Percentiles rank a stretch among this genome's conserved stretches.
Evolutionary conservation across 73 alveolate genomes (phyloP).

Genomic region (Paramecium sexaurelia): DNA sequence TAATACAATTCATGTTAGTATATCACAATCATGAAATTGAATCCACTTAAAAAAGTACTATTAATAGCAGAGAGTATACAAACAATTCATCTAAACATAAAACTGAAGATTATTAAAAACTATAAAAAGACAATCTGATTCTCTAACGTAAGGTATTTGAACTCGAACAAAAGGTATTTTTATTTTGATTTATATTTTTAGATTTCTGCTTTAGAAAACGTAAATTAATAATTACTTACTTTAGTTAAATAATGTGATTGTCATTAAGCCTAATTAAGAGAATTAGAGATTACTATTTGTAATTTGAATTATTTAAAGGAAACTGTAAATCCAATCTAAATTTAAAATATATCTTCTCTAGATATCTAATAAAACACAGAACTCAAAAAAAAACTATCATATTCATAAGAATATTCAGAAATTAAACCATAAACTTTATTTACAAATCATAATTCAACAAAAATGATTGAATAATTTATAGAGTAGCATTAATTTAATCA

Average conservation of each 20-base stretch:
- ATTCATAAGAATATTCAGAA: slow-evolving; percentile 30
- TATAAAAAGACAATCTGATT: neutral
- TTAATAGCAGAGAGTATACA: slow-evolving; percentile 39
- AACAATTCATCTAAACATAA: slow-evolving; percentile 39
- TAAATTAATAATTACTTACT: slow-evolving; percentile 5
- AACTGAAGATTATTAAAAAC: slow-evolving; percentile 29
- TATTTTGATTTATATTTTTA: neutral
- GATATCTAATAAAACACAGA: neutral
- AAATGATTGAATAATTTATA: neutral
- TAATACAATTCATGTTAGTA: neutral
- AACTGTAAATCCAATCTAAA: neutral
- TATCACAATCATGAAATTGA: slow-evolving; percentile 20
- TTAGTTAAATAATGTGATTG: slow-evolving; percentile 10
- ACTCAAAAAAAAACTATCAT: neutral
- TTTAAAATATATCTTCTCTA: neutral
- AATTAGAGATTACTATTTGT: neutral
- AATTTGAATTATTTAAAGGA: neutral
- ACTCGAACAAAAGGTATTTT: slow-evolving; percentile 43
- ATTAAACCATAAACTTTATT: slow-evolving; percentile 29
- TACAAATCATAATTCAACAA: slow-evolving; percentile 8
- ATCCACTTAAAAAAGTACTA: slow-evolving; percentile 29
- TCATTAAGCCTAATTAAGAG: neutral
- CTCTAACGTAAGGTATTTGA: slow-evolving; percentile 10
- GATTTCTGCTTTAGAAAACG: neutral
- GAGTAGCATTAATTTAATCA: neutral